Conservation (phyloP, 176 grass and related monocot genomes). For the Oryza rufipogon region DNA sequence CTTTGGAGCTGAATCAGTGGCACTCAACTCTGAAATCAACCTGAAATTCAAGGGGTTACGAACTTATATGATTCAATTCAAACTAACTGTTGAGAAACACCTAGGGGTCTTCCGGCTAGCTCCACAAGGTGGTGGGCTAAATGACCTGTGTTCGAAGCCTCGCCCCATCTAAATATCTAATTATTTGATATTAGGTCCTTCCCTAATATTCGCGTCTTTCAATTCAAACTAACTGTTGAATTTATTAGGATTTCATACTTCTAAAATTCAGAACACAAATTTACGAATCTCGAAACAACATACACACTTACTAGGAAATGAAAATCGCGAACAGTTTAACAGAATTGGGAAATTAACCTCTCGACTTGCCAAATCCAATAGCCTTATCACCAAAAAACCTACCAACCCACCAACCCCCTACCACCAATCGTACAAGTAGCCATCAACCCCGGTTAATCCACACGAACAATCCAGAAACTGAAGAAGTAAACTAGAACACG, state of each 20-base stretch:
- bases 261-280: neutral
- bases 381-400: neutral
- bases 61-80: constrained; percentile 13
- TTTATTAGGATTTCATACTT: neutral
- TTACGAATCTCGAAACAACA: neutral
- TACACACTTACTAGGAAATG: neutral
- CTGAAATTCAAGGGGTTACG: constrained; percentile 32
- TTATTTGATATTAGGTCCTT: too few relatives aligned
- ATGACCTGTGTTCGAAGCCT: too few relatives aligned
- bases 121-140: too few relatives aligned
- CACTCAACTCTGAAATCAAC: constrained; percentile 10
- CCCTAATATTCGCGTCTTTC: neutral
- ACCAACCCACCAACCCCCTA: neutral
- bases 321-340: neutral
- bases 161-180: too few relatives aligned
- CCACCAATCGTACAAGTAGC: neutral
- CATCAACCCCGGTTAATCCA: neutral
- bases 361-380: neutral
- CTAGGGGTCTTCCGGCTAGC: too few relatives aligned
- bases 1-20: neutral
- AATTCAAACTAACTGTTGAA: neutral
- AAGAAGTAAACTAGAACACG: neutral
- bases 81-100: neutral
- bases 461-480: neutral
- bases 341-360: neutral